Evolutionary conservation across 352 stramenopile species (phyloP).

Genomic region (Globisporangium viniferum): DNA sequence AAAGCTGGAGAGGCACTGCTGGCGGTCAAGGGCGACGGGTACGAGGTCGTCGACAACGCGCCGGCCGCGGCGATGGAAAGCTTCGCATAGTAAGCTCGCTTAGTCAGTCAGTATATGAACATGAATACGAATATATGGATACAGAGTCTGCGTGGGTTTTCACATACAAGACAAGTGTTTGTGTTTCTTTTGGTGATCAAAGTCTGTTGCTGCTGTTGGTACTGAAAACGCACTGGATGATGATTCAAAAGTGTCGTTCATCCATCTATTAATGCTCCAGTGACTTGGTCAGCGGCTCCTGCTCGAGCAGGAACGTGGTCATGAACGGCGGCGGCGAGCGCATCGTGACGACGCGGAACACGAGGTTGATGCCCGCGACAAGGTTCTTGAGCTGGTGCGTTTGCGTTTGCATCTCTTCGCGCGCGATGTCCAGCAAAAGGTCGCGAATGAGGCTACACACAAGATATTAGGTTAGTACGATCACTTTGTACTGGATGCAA

Average conservation of each 20-base stretch:
- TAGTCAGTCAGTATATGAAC: neutral
- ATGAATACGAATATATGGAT: conserved; percentile 3
- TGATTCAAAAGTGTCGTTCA: neutral
- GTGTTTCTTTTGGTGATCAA: neutral
- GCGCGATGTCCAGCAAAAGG: conserved; percentile 37
- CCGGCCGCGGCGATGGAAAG: conserved; percentile 62
- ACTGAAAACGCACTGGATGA: neutral
- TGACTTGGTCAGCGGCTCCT: conserved; percentile 43
- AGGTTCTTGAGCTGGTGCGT: conserved; percentile 29
- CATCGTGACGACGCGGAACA: conserved; percentile 60
- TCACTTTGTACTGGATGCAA: neutral
- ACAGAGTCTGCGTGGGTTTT: neutral
- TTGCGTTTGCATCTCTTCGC: conserved; percentile 24
- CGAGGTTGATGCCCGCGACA: conserved; percentile 46
- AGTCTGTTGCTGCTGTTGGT: neutral
- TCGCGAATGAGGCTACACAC: conserved; percentile 41
- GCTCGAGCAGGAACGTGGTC: conserved; percentile 68
- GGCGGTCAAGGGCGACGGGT: conserved; percentile 55
- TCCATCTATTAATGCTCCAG: conserved; percentile 21
- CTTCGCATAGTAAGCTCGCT: conserved; percentile 37
- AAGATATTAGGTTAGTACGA: neutral
- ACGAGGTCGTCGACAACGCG: conserved; percentile 74
- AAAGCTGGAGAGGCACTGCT: conserved; percentile 27
- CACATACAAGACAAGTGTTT: neutral
- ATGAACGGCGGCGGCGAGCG: conserved; percentile 55